A percentile compares a stretch with the other conserved stretches of the same genome.
phyloP scores from a whole-genome alignment of 352 stramenopile species.

The Pythium insidiosum region DNA sequence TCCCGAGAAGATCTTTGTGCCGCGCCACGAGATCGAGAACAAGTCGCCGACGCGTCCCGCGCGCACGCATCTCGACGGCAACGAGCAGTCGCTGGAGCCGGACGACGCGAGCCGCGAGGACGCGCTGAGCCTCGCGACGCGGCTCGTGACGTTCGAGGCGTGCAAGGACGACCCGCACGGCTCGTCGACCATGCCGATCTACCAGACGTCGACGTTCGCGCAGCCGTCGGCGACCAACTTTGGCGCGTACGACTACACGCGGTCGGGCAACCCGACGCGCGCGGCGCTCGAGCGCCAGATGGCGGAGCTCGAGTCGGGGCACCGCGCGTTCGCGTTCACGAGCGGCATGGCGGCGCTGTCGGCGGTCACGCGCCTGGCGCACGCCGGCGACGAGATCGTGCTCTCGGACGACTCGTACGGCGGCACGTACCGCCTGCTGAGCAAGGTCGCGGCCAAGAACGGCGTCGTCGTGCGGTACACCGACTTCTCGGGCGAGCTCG shows the following conservation, averaged over 20 bases:
- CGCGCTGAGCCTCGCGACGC: conserved; percentile 64
- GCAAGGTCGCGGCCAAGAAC: conserved; percentile 82
- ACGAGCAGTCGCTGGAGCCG: conserved; percentile 38
- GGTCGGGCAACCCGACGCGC: conserved; percentile 91
- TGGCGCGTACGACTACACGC: conserved; percentile 91
- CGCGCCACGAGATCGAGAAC: conserved; percentile 50
- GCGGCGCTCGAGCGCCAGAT: conserved; percentile 90
- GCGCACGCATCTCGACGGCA: conserved; percentile 68
- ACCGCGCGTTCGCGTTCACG: conserved; percentile 86
- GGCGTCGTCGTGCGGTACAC: conserved; percentile 76
- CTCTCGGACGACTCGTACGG: conserved; percentile 95
- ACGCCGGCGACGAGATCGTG: conserved; percentile 89
- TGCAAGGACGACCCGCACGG: conserved; percentile 88
- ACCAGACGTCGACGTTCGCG: conserved; percentile 88
- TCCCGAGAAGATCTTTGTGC: conserved; percentile 75
- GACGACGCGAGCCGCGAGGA: conserved; percentile 22
- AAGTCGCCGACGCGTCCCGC: conserved; percentile 24
- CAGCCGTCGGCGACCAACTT: conserved; percentile 86
- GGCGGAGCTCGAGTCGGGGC: conserved; percentile 67
- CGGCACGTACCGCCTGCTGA: conserved; percentile 91
- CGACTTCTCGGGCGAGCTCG: conserved; percentile 65
- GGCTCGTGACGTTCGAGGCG: conserved; percentile 69
- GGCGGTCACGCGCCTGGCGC: conserved; percentile 86
- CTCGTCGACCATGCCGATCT: conserved; percentile 88
- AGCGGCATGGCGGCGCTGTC: conserved; percentile 95